Percentiles rank a stretch among this genome's conserved stretches.
These are phyloP conservation scores for Hygrophorus russula DNA, from an alignment of 768 basidiomycete species.

Conservation along the genomic window DNA sequence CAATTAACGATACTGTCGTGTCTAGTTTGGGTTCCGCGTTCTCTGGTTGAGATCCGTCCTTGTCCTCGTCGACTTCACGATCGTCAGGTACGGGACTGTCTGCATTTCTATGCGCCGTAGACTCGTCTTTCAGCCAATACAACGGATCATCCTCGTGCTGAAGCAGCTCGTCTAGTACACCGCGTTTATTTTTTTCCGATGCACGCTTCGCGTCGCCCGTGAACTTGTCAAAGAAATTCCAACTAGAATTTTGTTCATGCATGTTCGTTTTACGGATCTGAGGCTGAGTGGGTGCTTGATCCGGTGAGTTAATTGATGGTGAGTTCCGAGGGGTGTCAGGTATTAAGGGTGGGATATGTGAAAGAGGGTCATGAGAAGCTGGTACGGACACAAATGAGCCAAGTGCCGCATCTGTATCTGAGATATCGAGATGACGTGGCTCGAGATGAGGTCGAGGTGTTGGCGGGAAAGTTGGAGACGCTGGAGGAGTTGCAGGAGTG, in stretches of 20 bases:
- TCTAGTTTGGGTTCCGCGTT: too few relatives aligned
- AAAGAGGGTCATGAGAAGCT: conserved; percentile 35
- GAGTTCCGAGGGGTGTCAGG: too few relatives aligned
- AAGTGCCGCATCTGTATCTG: conserved; percentile 33
- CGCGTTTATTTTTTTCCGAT: conserved; percentile 37
- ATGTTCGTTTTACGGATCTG: too few relatives aligned
- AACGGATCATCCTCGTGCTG: conserved; percentile 61
- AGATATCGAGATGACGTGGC: not conserved
- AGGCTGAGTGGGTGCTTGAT: too few relatives aligned
- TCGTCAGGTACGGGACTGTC: not conserved
- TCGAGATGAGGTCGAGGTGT: not conserved
- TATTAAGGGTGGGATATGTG: conserved; percentile 2
- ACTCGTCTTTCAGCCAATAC: conserved; percentile 35
- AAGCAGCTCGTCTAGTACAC: conserved; percentile 53
- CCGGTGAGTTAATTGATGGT: too few relatives aligned
- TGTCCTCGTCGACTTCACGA: too few relatives aligned
- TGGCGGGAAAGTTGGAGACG: conserved; percentile 12
- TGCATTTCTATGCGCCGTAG: not conserved
- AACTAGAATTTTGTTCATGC: conserved; percentile 14
- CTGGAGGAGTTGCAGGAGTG: conserved; percentile 20
- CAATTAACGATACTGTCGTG: too few relatives aligned
- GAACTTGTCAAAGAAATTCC: conserved; percentile 52
- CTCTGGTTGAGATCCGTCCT: too few relatives aligned
- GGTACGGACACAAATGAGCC: conserved; percentile 47
- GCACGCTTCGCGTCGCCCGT: conserved; percentile 44